Conservation (phyloP, 108 stramenopile genomes). For the Mediolabrus comicus region DNA sequence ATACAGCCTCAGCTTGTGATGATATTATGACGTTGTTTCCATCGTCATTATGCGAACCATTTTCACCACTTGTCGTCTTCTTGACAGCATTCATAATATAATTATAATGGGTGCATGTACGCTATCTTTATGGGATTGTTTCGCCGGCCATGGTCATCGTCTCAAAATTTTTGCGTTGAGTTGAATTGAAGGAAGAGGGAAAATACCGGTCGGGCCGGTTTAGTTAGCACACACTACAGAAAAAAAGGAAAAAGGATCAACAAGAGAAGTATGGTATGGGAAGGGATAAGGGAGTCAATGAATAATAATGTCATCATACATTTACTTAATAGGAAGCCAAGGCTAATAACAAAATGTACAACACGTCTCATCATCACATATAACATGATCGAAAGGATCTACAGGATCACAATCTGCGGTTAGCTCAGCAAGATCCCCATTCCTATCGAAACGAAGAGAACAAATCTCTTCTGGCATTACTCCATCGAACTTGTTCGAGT, state of each 20-base stretch:
- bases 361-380: conserved; percentile 13
- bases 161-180: no score
- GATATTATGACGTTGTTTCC: not conserved
- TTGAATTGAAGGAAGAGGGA: no score
- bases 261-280: no score
- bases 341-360: conserved; percentile 27
- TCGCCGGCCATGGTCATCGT: no score
- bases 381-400: conserved; percentile 9
- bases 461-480: conserved; percentile 55
- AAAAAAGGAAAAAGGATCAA: no score
- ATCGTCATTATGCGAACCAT: not conserved
- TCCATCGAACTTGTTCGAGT: conserved; percentile 49
- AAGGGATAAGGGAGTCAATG: no score
- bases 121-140: no score
- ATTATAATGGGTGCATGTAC: not conserved
- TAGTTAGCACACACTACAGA: no score
- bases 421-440: conserved; percentile 2
- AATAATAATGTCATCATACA: no score
- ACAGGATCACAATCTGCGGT: conserved; percentile 20
- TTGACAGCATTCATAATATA: not conserved
- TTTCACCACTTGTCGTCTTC: not conserved
- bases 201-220: no score
- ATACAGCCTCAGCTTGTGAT: not conserved
- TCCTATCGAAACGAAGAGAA: conserved; percentile 18
- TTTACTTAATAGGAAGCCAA: no score